Evolutionary conservation across 306 rosid species (phyloP).

Genomic region (Potentilla sterilis): DNA sequence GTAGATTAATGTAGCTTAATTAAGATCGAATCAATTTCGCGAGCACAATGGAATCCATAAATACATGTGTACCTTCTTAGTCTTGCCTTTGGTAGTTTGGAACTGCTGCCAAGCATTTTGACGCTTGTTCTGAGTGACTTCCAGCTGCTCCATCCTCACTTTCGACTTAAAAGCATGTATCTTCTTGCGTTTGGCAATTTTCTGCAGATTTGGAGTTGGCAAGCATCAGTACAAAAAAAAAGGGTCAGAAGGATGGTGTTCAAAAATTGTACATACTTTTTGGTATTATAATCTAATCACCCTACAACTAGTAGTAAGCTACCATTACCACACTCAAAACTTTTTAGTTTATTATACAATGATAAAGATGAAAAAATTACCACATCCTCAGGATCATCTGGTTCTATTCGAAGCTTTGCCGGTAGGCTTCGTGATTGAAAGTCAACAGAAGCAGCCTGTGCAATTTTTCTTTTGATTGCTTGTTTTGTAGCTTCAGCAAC

Average conservation of each 20-base stretch:
- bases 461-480: constrained; percentile 90
- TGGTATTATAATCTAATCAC: constrained; percentile 13
- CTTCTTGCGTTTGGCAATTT: constrained; percentile 83
- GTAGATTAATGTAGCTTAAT: not conserved
- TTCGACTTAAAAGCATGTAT: constrained; percentile 96
- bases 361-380: constrained; percentile 37
- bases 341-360: not conserved
- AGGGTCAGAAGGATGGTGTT: not conserved
- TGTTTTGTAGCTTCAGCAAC: constrained; percentile 97
- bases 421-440: constrained; percentile 79
- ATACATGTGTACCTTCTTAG: constrained; percentile 69
- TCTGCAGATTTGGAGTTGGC: constrained; percentile 46
- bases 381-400: constrained; percentile 96
- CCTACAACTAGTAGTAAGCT: not conserved
- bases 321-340: not conserved
- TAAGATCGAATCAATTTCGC: not conserved
- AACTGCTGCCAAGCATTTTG: constrained; percentile 99
- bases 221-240: constrained; percentile 15
- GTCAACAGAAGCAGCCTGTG: constrained; percentile 84
- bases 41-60: constrained; percentile 8
- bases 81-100: constrained; percentile 87
- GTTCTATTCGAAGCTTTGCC: constrained; percentile 87
- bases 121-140: constrained; percentile 92
- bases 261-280: not conserved
- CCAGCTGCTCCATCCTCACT: constrained; percentile 95